Base-by-base conservation (phyloP, 768 basidiomycete species). In the Cantharellus cinnabarinus region DNA sequence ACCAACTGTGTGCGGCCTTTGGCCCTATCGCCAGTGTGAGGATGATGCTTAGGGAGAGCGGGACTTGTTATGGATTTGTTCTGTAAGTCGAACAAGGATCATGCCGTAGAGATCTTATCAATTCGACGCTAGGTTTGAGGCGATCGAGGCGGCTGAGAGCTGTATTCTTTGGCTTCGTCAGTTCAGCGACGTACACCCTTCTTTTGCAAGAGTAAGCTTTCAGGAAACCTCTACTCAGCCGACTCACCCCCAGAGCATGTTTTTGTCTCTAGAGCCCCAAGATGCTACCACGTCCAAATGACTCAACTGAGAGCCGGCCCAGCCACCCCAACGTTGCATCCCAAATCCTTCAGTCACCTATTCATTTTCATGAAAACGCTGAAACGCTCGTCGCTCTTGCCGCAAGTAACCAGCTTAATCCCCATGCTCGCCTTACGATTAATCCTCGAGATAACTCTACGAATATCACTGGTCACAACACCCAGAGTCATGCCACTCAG, bases 21-120 rank as follows among this genome's bases (percentile, higher is more conserved):
- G 87, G 87, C 2, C 73, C 72, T 34, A 79, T 90, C 5, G 70
- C 80, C 64, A 89, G 86, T 61, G 88, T 89, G 14, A 71, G 86
- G 60, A 87, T 85, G 51, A 89, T 90, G 65, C 89, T 87, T 53
- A 73, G 88, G 20, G 83, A 86, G 67, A 83, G 85, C 15, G 79
- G 82, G 64, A 85, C 87, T 60, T 78, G 79, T 3, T 86, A 86
- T 65, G 84, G 85, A 14, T 86, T 86, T 64, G 84, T 85, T 38
- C 67, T 86, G 83, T 86, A 62, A 69, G 83, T 72, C 10, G 54
- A 34, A 29, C 20, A 29, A 29, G 20, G 20, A 29, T 29, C 20
- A 29, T 29, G 20, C 20, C 20, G 20, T 29, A 29, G 20, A 29
- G 40, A 37, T 41, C 39, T 20, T 60, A 10, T n/a, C 48, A 56